Evolutionary conservation across 2,329 filamentous ascomycete genomes (phyloP).

Genomic region (Claviceps sp.): DNA sequence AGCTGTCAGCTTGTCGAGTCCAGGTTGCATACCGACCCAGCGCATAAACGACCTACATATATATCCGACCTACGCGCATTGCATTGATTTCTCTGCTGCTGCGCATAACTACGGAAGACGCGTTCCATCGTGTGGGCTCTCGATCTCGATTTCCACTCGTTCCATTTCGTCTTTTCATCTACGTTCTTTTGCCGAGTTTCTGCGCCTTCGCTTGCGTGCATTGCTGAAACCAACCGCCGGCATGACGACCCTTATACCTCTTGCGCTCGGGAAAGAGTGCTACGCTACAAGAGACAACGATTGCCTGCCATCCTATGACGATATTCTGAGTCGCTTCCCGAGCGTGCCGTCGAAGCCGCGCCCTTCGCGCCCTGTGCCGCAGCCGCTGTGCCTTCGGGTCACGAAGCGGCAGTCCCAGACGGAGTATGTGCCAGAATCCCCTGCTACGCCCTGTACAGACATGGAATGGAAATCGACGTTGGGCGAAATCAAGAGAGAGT

Average conservation of each 20-base stretch:
- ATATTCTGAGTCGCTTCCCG: background rate
- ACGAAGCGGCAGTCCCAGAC: background rate
- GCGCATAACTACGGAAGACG: too few species aligned
- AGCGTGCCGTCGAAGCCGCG: background rate
- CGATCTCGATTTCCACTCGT: background rate
- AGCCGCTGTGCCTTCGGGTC: background rate
- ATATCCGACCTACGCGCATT: background rate
- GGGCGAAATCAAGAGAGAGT: constrained; percentile 40
- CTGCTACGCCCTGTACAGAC: constrained; percentile 23
- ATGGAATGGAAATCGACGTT: constrained; percentile 39
- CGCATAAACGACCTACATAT: background rate
- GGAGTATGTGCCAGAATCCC: background rate
- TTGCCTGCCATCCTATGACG: background rate
- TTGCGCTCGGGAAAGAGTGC: constrained; percentile 13
- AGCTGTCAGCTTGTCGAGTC: background rate
- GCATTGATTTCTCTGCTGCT: too few species aligned
- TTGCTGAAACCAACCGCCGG: background rate
- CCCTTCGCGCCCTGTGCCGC: background rate
- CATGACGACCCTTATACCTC: constrained; percentile 20
- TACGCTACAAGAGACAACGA: constrained; percentile 1
- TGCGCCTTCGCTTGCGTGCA: background rate
- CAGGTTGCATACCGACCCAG: too few species aligned
- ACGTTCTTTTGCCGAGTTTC: background rate
- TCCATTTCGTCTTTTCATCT: background rate
- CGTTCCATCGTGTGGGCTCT: too few species aligned